phyloP scores from a whole-genome alignment of 306 rosid species.

The Vigna radiata region DNA sequence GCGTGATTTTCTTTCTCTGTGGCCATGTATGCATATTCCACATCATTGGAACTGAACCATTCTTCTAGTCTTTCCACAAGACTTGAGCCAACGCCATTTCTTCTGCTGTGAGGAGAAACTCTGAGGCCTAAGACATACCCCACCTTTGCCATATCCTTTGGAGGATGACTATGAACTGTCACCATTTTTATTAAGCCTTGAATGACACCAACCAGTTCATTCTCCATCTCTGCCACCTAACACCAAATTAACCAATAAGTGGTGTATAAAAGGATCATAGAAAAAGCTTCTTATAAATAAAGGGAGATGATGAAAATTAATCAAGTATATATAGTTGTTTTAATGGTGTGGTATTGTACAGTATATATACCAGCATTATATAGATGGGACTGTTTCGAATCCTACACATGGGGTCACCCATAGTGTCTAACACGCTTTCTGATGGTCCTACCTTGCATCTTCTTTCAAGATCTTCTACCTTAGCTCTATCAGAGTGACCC shows the following conservation, averaged over 20 bases:
- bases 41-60: slow-evolving; percentile 70
- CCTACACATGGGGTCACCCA: slow-evolving; percentile 57
- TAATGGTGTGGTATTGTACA: slow-evolving; percentile 10
- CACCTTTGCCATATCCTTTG: slow-evolving; percentile 57
- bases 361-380: neutral
- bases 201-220: slow-evolving; percentile 72
- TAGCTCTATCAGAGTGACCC: slow-evolving; percentile 56
- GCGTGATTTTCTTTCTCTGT: slow-evolving; percentile 81
- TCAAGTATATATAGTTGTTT: neutral
- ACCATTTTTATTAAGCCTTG: slow-evolving; percentile 79
- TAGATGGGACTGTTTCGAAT: neutral
- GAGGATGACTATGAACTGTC: slow-evolving; percentile 46
- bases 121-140: slow-evolving; percentile 80
- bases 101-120: slow-evolving; percentile 59
- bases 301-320: neutral
- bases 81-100: slow-evolving; percentile 67
- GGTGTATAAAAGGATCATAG: neutral
- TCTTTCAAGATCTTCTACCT: slow-evolving; percentile 73
- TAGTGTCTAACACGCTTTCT: slow-evolving; percentile 59
- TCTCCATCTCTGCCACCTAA: slow-evolving; percentile 74
- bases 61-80: slow-evolving; percentile 64
- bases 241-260: slow-evolving; percentile 19
- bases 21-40: slow-evolving; percentile 76
- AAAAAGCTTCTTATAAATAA: neutral
- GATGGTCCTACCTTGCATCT: slow-evolving; percentile 77